Evolutionary conservation across 75 land plant species (phyloP).

Genomic region (Picea glauca): DNA sequence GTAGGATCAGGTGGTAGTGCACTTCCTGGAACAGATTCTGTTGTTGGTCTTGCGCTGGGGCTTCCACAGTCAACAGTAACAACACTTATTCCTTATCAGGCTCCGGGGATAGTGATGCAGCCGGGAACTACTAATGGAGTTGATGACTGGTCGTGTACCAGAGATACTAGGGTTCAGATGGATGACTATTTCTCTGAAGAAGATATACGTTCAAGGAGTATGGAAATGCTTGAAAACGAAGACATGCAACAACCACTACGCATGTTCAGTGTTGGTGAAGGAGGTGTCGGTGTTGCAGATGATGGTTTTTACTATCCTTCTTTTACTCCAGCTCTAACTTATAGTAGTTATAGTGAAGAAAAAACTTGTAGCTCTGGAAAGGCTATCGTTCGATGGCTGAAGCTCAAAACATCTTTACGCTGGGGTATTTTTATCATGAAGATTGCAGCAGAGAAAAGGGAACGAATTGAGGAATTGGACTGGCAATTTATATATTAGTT

Average conservation of each 20-base stretch:
- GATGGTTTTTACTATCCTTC: slow-evolving; percentile 43
- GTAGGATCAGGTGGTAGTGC: slow-evolving; percentile 18
- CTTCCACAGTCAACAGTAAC: slow-evolving; percentile 35
- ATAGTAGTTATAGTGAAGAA: slow-evolving; percentile 26
- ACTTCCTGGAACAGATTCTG: slow-evolving; percentile 16
- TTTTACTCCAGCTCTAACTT: slow-evolving; percentile 43
- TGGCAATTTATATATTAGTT: too few species aligned
- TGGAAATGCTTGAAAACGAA: slow-evolving; percentile 82
- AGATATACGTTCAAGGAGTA: slow-evolving; percentile 72
- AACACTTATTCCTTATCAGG: slow-evolving; percentile 21
- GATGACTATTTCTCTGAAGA: slow-evolving; percentile 79
- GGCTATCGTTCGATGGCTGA: slow-evolving; percentile 89
- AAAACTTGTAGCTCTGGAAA: slow-evolving; percentile 50
- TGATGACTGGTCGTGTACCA: slow-evolving; percentile 41
- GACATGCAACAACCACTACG: slow-evolving; percentile 89
- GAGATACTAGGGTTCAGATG: slow-evolving; percentile 34
- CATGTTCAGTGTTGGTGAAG: slow-evolving; percentile 50
- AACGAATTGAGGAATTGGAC: slow-evolving; percentile 35
- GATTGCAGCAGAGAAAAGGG: slow-evolving; percentile 75
- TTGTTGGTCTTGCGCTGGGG: slow-evolving; percentile 49
- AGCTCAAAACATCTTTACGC: slow-evolving; percentile 88
- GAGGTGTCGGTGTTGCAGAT: slow-evolving; percentile 31
- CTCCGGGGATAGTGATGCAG: slow-evolving; percentile 13
- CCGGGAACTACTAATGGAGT: slow-evolving; percentile 24
- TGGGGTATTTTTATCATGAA: slow-evolving; percentile 95